Evolutionary conservation across 2,329 filamentous ascomycete species (phyloP), one percentile per base, ranked within the genome.

Genomic region (Hymenoscyphus albidus): DNA sequence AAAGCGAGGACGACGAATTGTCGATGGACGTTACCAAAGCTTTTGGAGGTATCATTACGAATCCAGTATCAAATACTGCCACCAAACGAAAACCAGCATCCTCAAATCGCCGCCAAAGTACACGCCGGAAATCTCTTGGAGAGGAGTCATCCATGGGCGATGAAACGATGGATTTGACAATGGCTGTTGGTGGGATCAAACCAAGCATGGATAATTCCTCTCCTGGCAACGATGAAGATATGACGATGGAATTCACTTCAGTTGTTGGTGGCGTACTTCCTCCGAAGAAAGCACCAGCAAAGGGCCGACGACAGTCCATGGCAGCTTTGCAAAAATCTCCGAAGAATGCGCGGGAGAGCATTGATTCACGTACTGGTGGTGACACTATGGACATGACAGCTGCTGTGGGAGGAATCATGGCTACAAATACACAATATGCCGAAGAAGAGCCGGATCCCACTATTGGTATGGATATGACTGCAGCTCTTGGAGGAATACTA

Each of bases 21-120:
- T 95, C 92, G 27, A 97, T 98, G 94, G 94, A 98, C 71, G 91
- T 97, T 7, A 97, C 94, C 1, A 87, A 86, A 62, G 91, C 87
- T 9, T 81, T 96, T 62, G 94, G 94, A 9, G 85, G 88, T 2
- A 97, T 98, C 62, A 77, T 97, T 22, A 64, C 70, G 39, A 71
- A 69, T 54, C 66, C 67, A 38, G 22, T 62, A 38, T 61, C 61
- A n/a, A 57, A 54, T 10, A 14, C 66, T 27, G 16, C 35, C 31
- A 65, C 67, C 65, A 74, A 71, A 64, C 67, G 74, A 18, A 76
- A 76, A 63, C 75, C 76, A 31, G 67, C 74, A 32, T 60, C 69
- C 18, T 57, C 71, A 5, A 67, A 62, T 58, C 73, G 72, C 59
- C 74, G 75, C 42, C 74, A 73, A 69, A 78, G 77, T 64, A 77